Conservation (phyloP, 208 protist species). For the Acanthamoeba sp. region DNA sequence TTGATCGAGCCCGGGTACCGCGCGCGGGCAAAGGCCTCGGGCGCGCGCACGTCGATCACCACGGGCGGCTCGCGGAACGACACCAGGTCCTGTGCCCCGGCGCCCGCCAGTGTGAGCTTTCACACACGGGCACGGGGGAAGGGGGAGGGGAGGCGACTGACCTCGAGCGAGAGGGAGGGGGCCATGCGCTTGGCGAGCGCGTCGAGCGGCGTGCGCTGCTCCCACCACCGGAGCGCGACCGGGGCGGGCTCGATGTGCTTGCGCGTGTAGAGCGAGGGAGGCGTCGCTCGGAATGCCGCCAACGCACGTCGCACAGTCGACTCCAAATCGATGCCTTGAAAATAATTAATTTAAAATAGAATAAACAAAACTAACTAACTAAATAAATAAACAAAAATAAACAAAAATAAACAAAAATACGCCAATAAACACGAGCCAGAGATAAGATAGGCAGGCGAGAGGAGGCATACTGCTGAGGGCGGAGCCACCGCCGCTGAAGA, state of each 20-base stretch:
- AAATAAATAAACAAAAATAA: conserved; percentile 39
- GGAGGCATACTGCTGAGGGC: conserved; percentile 8
- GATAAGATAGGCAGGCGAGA: neutral
- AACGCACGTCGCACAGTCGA: neutral
- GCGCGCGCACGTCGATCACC: conserved; percentile 14
- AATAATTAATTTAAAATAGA: conserved; percentile 29
- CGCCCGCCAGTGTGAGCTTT: neutral
- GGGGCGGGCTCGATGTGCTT: conserved; percentile 11
- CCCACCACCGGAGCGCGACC: conserved; percentile 35
- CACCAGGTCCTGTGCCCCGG: conserved; percentile 13
- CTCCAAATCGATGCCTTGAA: neutral
- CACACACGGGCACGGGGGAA: neutral
- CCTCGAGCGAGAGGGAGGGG: conserved; percentile 35
- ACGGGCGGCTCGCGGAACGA: conserved; percentile 54
- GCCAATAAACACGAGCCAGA: neutral
- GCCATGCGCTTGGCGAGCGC: conserved; percentile 21
- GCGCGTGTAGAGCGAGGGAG: conserved; percentile 1
- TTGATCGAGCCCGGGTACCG: conserved; percentile 18
- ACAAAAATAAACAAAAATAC: too few relatives aligned
- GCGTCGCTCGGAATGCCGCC: conserved; percentile 17
- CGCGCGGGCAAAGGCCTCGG: neutral
- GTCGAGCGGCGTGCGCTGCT: conserved; percentile 19
- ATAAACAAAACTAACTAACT: conserved; percentile 2
- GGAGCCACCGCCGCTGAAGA: conserved; percentile 77
- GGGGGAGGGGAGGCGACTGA: neutral